phyloP scores from a whole-genome alignment of 2,329 filamentous ascomycete species.

The Calonectria pseudoturangicola region DNA sequence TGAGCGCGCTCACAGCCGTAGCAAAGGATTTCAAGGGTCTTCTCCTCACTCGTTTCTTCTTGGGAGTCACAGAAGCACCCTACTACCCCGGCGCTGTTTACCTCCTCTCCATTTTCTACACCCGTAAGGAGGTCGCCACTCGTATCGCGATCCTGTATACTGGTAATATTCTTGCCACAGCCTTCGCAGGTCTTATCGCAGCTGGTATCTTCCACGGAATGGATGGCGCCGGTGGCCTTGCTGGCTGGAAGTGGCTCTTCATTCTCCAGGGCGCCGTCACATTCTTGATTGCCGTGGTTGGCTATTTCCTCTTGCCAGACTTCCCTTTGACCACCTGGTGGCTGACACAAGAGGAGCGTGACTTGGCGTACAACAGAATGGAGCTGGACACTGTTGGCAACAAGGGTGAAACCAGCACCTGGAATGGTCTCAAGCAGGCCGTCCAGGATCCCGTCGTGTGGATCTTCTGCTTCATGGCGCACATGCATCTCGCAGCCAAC shows the following conservation, averaged over 20 bases:
- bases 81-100: conserved; percentile 60
- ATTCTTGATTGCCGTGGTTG: conserved; percentile 46
- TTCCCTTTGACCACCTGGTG: conserved; percentile 65
- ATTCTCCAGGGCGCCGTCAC: conserved; percentile 76
- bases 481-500: conserved; percentile 69
- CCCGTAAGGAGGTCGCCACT: conserved; percentile 66
- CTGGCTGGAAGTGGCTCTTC: conserved; percentile 69
- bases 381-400: conserved; percentile 67
- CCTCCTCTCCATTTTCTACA: conserved; percentile 73
- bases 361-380: conserved; percentile 62
- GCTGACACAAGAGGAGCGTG: conserved; percentile 65
- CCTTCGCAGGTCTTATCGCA: conserved; percentile 66
- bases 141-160: conserved; percentile 67
- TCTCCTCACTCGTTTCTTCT: conserved; percentile 66
- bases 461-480: conserved; percentile 69
- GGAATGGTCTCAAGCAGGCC: conserved; percentile 66
- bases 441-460: conserved; percentile 67
- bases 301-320: conserved; percentile 55
- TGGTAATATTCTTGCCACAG: conserved; percentile 59
- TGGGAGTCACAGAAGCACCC: conserved; percentile 63
- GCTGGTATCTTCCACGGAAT: conserved; percentile 62
- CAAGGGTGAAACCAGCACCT: conserved; percentile 61
- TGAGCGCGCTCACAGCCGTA: conserved; percentile 67
- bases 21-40: conserved; percentile 68
- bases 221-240: conserved; percentile 47